Conservation (phyloP, 1,284 basidiomycete species). For the Ustilago loliicola region DNA sequence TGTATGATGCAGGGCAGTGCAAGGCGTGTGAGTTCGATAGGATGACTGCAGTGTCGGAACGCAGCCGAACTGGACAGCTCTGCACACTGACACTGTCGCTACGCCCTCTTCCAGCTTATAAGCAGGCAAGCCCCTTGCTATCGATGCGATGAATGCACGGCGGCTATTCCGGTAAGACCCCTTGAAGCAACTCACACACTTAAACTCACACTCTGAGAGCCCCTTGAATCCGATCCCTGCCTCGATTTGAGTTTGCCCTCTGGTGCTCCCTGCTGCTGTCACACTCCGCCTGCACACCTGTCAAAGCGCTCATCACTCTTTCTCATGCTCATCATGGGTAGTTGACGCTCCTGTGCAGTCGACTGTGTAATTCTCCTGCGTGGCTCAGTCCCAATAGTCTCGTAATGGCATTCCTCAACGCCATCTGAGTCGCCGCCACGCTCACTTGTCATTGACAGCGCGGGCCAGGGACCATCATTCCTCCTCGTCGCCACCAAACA, state of each 20-base stretch:
- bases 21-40: background rate
- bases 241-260: slow-evolving; percentile 1
- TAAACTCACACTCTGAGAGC: background rate
- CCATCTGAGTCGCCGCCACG: slow-evolving; percentile 2
- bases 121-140: background rate
- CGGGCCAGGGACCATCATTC: slow-evolving; percentile 11
- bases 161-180: slow-evolving; percentile 21
- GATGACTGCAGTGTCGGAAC: background rate
- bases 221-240: background rate
- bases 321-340: background rate
- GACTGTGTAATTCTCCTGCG: background rate
- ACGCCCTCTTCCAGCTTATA: background rate
- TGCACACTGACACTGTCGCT: background rate
- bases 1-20: background rate
- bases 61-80: slow-evolving; percentile 6
- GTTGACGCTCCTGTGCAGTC: background rate
- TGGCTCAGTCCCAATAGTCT: background rate
- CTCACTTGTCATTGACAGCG: background rate
- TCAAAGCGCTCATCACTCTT: slow-evolving; percentile 3
- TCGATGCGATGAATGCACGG: background rate
- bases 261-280: background rate
- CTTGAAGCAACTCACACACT: slow-evolving; percentile 11
- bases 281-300: background rate
- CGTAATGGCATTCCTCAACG: slow-evolving; percentile 22
- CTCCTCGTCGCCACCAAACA: slow-evolving; percentile 1